Evolutionary conservation across 164 flowering plant species (phyloP), one percentile per base, ranked within the genome.

Genomic region (Euptelea pleiosperma): DNA sequence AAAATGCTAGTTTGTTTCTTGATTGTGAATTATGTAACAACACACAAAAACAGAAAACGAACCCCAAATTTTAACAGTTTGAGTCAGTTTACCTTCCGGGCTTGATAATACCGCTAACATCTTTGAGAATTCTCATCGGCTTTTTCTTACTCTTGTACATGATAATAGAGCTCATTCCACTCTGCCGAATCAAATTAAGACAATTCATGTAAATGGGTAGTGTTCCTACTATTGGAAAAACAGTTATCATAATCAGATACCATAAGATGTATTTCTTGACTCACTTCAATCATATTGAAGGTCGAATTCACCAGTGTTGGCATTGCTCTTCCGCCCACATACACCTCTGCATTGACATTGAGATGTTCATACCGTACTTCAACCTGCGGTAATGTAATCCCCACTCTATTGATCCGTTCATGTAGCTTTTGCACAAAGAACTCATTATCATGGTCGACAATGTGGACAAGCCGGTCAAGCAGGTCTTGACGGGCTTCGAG

Each of bases 401-500:
- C 64, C 19, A 50, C 64, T 51, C 65, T 55, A 26, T 81, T 81
- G 7, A 79, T 62, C 2, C 89, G 62, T 12, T 72, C 65, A 59
- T 62, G 77, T 35, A 83, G 75, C 70, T 77, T 79, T 60, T 61
- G 56, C 68, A 83, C 69, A 59, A 83, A 75, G 52, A 66, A 61
- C 63, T 80, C 82, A 60, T 80, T 80, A 26, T 77, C 89, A 36
- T 70, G 73, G 1, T 83, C 81, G 1, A 79, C 67, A 39, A 62
- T 68, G 6, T 41, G 63, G 0, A 83, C 72, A 29, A 81, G 59
- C 61, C 79, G 62, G 48, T 77, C 77, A 3, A 83, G 35, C 36
- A 83, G 61, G 16, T 55, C 51, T 58, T 57, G 71, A 22, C 70
- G 72, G 29, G 72, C 77, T 25, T 63, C 52, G 16, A 48, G 55